A percentile compares a stretch with the other conserved stretches of the same genome.
Conservation (phyloP, 2,329 filamentous ascomycete species). For the Phyllosticta citribraziliensis region DNA sequence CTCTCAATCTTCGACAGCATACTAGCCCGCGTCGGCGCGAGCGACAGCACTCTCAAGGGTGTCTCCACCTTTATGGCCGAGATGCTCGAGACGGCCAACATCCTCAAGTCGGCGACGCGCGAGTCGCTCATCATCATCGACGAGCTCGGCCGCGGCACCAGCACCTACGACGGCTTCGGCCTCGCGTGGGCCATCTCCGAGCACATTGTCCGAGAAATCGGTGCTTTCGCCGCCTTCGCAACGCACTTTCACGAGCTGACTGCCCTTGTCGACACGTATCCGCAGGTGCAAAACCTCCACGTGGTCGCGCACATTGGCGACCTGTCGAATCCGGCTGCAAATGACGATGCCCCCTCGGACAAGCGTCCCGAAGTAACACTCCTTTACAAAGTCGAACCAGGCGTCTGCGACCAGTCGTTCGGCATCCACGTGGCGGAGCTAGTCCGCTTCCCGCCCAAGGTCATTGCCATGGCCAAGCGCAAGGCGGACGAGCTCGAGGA, state of each 20-base stretch:
- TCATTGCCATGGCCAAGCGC: conserved; percentile 97
- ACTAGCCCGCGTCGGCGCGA: conserved; percentile 87
- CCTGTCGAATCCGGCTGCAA: conserved; percentile 20
- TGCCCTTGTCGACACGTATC: conserved; percentile 74
- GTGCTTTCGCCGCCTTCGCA: conserved; percentile 88
- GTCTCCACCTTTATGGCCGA: conserved; percentile 99
- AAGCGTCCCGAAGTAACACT: conserved; percentile 70
- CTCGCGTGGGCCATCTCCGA: conserved; percentile 99
- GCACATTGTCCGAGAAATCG: conserved; percentile 91
- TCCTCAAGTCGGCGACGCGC: conserved; percentile 88
- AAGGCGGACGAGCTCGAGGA: conserved; percentile 98
- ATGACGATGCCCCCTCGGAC: conserved; percentile 28
- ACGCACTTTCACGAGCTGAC: conserved; percentile 98
- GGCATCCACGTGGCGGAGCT: conserved; percentile 97
- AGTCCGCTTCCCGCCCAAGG: conserved; percentile 91
- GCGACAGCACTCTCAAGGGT: conserved; percentile 92
- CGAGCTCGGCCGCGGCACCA: conserved; percentile 90
- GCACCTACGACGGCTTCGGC: conserved; percentile 96
- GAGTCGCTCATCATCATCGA: conserved; percentile 98
- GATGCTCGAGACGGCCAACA: conserved; percentile 98
- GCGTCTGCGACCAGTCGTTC: conserved; percentile 94
- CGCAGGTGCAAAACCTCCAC: conserved; percentile 85
- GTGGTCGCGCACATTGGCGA: conserved; percentile 84
- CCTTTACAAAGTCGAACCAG: conserved; percentile 91
- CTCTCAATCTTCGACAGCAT: conserved; percentile 95